phyloP scores from a whole-genome alignment of 768 basidiomycete species.

The Tricholoma furcatifolium region DNA sequence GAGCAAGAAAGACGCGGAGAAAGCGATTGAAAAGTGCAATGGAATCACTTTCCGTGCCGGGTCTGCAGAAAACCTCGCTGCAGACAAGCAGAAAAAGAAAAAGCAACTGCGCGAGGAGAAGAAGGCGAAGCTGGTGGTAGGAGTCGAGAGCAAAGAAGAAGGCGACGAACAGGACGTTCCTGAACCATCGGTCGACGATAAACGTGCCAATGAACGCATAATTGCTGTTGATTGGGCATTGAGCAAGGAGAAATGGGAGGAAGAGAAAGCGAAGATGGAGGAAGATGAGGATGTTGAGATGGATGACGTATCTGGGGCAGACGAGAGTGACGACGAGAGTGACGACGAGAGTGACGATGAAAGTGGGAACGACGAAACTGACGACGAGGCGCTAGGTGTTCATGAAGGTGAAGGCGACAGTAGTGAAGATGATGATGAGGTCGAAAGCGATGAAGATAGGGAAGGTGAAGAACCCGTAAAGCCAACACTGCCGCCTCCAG shows the following conservation, averaged over 20 bases:
- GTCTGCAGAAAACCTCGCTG: slow-evolving; percentile 51
- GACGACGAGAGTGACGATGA: slow-evolving; percentile 30
- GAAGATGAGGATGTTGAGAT: slow-evolving; percentile 38
- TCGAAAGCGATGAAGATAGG: slow-evolving; percentile 29
- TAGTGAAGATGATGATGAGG: slow-evolving; percentile 32
- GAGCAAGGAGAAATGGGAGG: slow-evolving; percentile 91
- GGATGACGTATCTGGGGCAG: slow-evolving; percentile 30
- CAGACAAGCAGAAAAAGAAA: slow-evolving; percentile 68
- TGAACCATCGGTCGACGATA: slow-evolving; percentile 32
- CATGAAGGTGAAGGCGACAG: slow-evolving; percentile 45
- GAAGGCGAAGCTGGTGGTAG: slow-evolving; percentile 38
- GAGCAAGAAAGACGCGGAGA: slow-evolving; percentile 80
- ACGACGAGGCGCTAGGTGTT: slow-evolving; percentile 44
- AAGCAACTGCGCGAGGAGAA: slow-evolving; percentile 57
- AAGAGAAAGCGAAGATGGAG: slow-evolving; percentile 61
- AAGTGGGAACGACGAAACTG: slow-evolving; percentile 37
- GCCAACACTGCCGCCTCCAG: slow-evolving; percentile 77
- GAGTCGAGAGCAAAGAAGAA: slow-evolving; percentile 32
- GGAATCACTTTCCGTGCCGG: slow-evolving; percentile 69
- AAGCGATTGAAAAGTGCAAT: slow-evolving; percentile 77
- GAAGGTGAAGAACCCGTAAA: slow-evolving; percentile 48
- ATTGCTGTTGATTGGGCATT: slow-evolving; percentile 97
- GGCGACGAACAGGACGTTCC: slow-evolving; percentile 28
- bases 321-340: slow-evolving; percentile 24
- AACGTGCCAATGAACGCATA: slow-evolving; percentile 48